Evolutionary conservation across 2,329 filamentous ascomycete genomes (phyloP).

Genomic region (Clarireedia homoeocarpa): DNA sequence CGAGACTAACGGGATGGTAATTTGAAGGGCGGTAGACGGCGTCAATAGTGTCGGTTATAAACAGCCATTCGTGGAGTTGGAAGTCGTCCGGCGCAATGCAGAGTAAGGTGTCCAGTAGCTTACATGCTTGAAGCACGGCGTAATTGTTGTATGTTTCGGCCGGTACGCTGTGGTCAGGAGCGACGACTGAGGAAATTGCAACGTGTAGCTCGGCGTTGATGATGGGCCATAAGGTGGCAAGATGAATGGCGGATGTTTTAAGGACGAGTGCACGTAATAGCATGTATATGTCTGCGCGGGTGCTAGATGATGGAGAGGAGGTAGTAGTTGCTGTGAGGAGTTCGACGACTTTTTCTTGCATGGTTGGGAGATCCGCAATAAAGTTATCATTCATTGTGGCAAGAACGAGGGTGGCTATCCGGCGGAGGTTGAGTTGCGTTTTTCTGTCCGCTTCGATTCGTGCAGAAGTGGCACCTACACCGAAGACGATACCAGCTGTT

Average conservation of each 20-base stretch:
- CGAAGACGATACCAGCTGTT: conserved; percentile 93
- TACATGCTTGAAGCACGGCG: conserved; percentile 83
- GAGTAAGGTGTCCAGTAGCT: conserved; percentile 83
- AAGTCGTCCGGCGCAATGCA: conserved; percentile 89
- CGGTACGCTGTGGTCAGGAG: conserved; percentile 53
- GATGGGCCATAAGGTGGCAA: conserved; percentile 83
- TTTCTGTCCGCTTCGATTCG: conserved; percentile 91
- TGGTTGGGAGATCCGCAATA: conserved; percentile 61
- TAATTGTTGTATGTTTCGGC: conserved; percentile 69
- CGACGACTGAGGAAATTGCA: conserved; percentile 66
- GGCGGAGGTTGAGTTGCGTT: conserved; percentile 81
- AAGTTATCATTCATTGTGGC: conserved; percentile 73
- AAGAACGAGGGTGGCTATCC: conserved; percentile 72
- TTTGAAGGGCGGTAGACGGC: conserved; percentile 75
- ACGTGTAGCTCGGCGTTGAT: conserved; percentile 80
- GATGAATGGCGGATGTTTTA: conserved; percentile 68
- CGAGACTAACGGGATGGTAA: conserved; percentile 65
- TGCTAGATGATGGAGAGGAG: conserved; percentile 86
- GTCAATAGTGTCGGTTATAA: conserved; percentile 93
- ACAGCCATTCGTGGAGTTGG: conserved; percentile 96
- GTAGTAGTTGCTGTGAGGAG: conserved; percentile 75
- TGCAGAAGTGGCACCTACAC: conserved; percentile 91
- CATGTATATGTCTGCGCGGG: conserved; percentile 84
- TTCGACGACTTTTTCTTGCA: conserved; percentile 81
- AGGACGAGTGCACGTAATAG: conserved; percentile 75